A percentile compares a stretch with the other conserved stretches of the same genome.
Conservation (phyloP, 306 rosid species). For the Quercus ilex region DNA sequence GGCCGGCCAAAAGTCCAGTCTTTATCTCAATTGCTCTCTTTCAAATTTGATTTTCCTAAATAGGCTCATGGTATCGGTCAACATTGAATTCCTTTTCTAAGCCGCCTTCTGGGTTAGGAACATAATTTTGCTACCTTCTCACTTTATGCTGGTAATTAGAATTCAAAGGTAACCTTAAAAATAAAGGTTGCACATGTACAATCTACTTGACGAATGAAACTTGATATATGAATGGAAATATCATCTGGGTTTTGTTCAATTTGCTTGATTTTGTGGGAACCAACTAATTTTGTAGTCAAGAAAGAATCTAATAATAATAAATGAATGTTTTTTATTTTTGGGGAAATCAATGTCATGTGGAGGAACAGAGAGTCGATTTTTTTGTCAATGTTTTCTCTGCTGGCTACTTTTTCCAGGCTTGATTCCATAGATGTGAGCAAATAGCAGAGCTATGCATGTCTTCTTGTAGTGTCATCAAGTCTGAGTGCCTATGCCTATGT, state of each 20-base stretch:
- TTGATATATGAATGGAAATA: background rate
- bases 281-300: background rate
- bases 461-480: too few species aligned
- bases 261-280: background rate
- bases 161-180: too few species aligned
- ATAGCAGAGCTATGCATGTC: background rate
- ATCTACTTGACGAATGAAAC: background rate
- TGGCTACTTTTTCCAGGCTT: background rate
- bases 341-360: background rate
- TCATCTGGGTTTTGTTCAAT: constrained; percentile 1
- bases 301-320: background rate
- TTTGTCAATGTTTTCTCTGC: background rate
- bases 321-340: background rate
- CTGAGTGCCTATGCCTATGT: too few species aligned
- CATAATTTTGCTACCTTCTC: too few species aligned
- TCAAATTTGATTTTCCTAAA: too few species aligned
- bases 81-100: too few species aligned
- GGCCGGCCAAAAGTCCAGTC: too few species aligned
- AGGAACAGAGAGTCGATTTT: background rate
- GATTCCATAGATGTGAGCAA: background rate
- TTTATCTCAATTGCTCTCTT: too few species aligned
- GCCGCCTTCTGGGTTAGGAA: too few species aligned
- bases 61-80: too few species aligned
- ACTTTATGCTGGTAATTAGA: too few species aligned
- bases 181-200: too few species aligned